These are phyloP conservation scores for Candolleomyces efflorescens DNA, from an alignment of 768 basidiomycete species.

Conservation along the genomic window DNA sequence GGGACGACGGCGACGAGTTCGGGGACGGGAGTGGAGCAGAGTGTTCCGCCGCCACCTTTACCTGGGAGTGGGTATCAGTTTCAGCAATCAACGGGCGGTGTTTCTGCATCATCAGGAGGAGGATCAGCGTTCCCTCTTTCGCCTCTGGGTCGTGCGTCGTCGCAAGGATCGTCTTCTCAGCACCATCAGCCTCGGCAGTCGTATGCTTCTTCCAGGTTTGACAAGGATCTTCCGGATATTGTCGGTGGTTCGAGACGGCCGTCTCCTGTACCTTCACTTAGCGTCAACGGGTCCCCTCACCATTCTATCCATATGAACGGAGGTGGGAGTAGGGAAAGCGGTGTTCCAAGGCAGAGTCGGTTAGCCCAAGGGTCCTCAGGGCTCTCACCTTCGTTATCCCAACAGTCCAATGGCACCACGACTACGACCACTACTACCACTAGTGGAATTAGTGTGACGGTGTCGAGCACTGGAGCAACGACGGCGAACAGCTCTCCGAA, in stretches of 20 bases:
- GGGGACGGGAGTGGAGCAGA: not conserved
- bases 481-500: conserved; percentile 3
- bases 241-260: not conserved
- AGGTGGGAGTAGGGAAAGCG: not conserved
- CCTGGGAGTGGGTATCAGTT: not conserved
- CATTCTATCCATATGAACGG: not conserved
- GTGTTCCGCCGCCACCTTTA: not conserved
- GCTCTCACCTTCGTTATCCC: not conserved
- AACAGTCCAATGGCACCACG: not conserved
- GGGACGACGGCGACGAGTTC: conserved; percentile 1
- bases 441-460: not conserved
- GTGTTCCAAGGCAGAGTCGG: not conserved
- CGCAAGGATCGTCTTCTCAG: not conserved
- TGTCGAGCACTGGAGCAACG: conserved; percentile 1
- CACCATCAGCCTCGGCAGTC: not conserved
- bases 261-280: conserved; percentile 1
- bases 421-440: not conserved
- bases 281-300: conserved; percentile 2
- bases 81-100: not conserved
- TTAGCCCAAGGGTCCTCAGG: not conserved
- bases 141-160: not conserved
- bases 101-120: too few relatives aligned
- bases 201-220: not conserved
- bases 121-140: too few relatives aligned
- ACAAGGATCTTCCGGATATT: not conserved